Evolutionary conservation across 2,329 filamentous ascomycete genomes (phyloP), one percentile per base, ranked within the genome.

Genomic region (Colletotrichum eleusines): DNA sequence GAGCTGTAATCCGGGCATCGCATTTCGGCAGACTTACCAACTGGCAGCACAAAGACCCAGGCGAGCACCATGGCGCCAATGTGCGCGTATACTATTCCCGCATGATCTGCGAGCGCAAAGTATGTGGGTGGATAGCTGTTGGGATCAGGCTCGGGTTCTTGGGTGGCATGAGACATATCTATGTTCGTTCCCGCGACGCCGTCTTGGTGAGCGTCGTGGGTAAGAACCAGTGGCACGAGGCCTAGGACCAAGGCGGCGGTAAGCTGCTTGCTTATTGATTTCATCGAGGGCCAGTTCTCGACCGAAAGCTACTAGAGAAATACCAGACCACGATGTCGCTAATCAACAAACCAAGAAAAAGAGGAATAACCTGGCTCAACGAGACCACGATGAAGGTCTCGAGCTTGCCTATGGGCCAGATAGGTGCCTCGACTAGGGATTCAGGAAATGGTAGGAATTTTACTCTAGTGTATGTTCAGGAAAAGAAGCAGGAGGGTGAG

Each of bases 1-100:
- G 55, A 31, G 35, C 28, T 48, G 63, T 57, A 33, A 26, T n/a
- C 40, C 55, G 33, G 57, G 23, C 35, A 57, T 20, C 53, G 23
- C 35, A 57, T 20, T 51, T 59, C 28, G 54, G 42, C 20, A 31
- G 66, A 82, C 90, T 82, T 85, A 92, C 93, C 91, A 71, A 92
- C 80, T 61, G 94, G 94, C 65, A 95, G 84, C 59, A 92, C 77
- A 65, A 95, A 86, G 44, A 92, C 85, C 93, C 94, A 96, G 11
- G 87, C 88, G 11, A 92, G 66, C 2, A 90, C 81, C 90, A 94
- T 94, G 55, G 93, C 82, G 6, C 80, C 83, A 67, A 95, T 91
- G 77, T 96, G 94, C 68, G 87, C 87, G 75, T 92, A 86, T 75
- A 96, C 90, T 73, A 88, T 80, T 18, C 82, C 80, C 9, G 78